Evolutionary conservation across 805 yeast genomes (phyloP).

Genomic region (Candida silvicultrix): DNA sequence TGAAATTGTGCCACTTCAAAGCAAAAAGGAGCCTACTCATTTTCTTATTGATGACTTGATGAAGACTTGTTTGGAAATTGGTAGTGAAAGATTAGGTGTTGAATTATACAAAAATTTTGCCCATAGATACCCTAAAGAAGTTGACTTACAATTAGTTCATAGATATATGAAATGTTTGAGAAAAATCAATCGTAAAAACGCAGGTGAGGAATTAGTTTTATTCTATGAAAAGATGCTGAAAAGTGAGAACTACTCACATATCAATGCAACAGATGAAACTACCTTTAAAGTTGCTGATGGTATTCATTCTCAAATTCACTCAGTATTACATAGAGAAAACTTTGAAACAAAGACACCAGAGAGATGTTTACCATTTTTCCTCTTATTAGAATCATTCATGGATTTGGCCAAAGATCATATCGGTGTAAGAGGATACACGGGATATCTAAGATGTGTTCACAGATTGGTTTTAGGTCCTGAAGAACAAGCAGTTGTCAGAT

Average conservation of each 20-base stretch:
- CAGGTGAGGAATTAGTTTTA: neutral
- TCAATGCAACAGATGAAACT: neutral
- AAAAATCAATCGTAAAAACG: neutral
- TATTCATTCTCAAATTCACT: neutral
- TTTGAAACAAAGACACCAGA: neutral
- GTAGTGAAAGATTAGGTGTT: conserved; percentile 9
- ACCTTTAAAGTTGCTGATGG: neutral
- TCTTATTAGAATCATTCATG: neutral
- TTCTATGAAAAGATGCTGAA: neutral
- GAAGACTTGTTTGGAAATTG: conserved; percentile 11
- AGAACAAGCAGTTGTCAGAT: neutral
- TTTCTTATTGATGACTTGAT: conserved; percentile 16
- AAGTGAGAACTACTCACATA: neutral
- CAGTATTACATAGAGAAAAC: neutral
- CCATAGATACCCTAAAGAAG: conserved; percentile 5
- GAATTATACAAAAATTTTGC: conserved; percentile 7
- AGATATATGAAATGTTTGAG: conserved; percentile 13
- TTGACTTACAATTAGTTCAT: conserved; percentile 15
- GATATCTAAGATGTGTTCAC: neutral
- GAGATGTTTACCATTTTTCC: neutral
- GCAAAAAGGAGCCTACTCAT: conserved; percentile 14
- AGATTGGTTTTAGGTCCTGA: neutral
- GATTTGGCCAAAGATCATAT: neutral
- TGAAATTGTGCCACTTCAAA: conserved; percentile 4
- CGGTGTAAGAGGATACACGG: neutral